Base-by-base conservation (phyloP, 345 rosid genomes). In the Eutrema japonicum region DNA sequence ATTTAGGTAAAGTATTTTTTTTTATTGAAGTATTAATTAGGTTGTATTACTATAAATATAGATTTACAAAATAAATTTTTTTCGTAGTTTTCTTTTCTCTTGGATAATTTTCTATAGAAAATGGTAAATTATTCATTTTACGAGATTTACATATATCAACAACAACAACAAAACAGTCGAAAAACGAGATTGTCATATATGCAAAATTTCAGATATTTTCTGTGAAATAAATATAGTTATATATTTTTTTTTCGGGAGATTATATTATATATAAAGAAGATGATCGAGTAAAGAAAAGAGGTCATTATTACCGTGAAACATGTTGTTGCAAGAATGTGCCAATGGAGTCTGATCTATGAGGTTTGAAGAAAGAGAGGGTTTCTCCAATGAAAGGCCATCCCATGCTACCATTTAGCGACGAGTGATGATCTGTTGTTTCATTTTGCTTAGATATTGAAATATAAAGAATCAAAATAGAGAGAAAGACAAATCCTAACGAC, bases 351-450 rank as follows among this genome's bases (percentile, higher is more conserved):
- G 96, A 90, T 76, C 68, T 73, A 67, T 93, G 98, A 71, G 98
- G 93, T 74, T 83, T 82, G 83, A 93, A 90, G 77, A 90, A 84
- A 78, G 83, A 74, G 46, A 86, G 78, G 59, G 96, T 87, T 64
- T 93, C 90, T 3, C 98, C 98, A 18, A 77, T 41, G 10, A 93
- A 63, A 27, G 98, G 96, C 96, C 85, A 88, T 35, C 98, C 98
- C 89, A 81, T 87, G 74, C 65, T 75, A 6, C 98, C 98, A 54
- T 60, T 51, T 8, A 91, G 89, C 37, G 84, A 57, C 33, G 54
- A 41, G 14, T 10, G 2, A 10, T 60, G 35, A 56, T 80, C 78
- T 53, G 37, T 27, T 7, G 64, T 70, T 9, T 41, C 63, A 10
- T 67, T 51, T 18, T 66, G 27, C 18, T 72, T 77, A 41, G 18